phyloP scores from a whole-genome alignment of 2,329 filamentous ascomycete species.

The Xylariomycetidae sp. region DNA sequence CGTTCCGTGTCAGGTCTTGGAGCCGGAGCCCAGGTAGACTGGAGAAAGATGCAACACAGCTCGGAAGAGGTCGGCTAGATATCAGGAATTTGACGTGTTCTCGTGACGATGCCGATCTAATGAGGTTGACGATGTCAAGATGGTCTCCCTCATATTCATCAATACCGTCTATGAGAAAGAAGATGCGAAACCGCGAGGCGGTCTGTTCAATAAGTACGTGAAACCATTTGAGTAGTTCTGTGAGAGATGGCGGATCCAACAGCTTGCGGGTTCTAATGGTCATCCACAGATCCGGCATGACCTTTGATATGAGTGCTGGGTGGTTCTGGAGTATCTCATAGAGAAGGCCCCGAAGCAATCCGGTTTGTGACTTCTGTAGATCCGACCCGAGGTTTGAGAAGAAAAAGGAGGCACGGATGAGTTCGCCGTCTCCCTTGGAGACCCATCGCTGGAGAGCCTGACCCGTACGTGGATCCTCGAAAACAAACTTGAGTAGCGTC shows the following conservation, averaged over 20 bases:
- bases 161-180: slow-evolving; percentile 4
- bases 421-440: not conserved
- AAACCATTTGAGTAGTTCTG: slow-evolving; percentile 1
- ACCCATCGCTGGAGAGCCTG: not conserved
- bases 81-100: not conserved
- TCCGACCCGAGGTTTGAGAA: not conserved
- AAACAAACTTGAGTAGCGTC: slow-evolving; percentile 1
- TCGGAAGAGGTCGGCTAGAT: slow-evolving; percentile 1
- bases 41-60: not conserved
- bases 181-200: slow-evolving; percentile 1
- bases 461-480: not conserved
- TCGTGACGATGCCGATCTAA: not conserved
- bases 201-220: not conserved
- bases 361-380: slow-evolving; percentile 1
- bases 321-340: slow-evolving; percentile 1
- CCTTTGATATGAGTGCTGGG: not conserved
- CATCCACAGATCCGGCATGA: slow-evolving; percentile 1
- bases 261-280: too few species aligned
- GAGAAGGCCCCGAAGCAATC: slow-evolving; percentile 1
- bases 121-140: not conserved
- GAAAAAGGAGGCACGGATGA: not conserved
- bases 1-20: not conserved
- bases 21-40: not conserved
- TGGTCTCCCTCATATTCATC: slow-evolving; percentile 5
- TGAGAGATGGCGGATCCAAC: not conserved